These are phyloP conservation scores for Trichoderma cornu-damae DNA, from an alignment of 2,329 filamentous ascomycete genomes.

Conservation along the genomic window DNA sequence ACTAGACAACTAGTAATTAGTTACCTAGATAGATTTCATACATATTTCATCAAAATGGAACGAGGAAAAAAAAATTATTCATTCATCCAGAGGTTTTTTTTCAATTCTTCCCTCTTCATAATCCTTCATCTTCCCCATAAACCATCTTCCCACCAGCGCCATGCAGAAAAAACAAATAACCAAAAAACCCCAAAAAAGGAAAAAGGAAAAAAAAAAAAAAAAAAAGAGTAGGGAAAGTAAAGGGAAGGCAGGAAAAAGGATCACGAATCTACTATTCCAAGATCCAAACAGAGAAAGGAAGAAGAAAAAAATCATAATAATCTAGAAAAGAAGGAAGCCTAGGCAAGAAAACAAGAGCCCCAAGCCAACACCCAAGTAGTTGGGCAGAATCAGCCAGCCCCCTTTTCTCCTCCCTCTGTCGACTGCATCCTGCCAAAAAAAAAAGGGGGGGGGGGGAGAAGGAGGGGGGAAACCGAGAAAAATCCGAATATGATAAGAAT, in stretches of 20 bases:
- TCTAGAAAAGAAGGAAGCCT: background rate
- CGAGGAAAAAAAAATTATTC: background rate
- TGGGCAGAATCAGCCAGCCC: background rate
- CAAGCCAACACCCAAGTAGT: background rate
- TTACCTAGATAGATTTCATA: background rate
- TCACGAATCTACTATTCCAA: background rate
- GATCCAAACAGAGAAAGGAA: background rate
- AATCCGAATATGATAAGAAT: too few relatives aligned
- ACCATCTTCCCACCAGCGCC: slow-evolving; percentile 8
- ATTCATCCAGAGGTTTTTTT: slow-evolving; percentile 1
- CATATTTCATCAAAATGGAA: background rate
- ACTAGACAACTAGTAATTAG: too few relatives aligned
- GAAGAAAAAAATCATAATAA: background rate
- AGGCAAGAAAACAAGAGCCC: background rate
- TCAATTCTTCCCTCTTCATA: background rate
- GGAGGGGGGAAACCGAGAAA: background rate
- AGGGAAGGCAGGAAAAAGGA: background rate
- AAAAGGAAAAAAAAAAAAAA: background rate
- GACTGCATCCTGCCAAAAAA: background rate
- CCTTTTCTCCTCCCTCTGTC: background rate
- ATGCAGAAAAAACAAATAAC: too few relatives aligned
- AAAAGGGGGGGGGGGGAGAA: too few relatives aligned
- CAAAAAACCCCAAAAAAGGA: too few relatives aligned
- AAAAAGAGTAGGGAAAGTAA: background rate
- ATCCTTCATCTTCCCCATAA: background rate